These are phyloP conservation scores for Ophiocytium majus DNA, from an alignment of 352 stramenopile genomes.

Conservation along the genomic window DNA sequence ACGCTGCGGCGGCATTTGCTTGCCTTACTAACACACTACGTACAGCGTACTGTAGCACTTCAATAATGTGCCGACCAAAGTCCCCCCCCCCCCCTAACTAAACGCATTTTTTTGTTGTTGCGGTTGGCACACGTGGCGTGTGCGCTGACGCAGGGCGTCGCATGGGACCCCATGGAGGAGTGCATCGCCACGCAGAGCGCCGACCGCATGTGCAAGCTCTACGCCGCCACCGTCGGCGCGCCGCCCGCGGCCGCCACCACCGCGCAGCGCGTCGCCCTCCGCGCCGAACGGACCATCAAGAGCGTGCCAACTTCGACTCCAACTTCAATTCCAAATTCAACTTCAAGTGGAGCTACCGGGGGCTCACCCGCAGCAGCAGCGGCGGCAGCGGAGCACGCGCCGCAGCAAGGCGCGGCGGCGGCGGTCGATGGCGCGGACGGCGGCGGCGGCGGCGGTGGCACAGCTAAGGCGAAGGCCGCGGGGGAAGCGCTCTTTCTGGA, in stretches of 20 bases:
- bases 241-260: too few species aligned
- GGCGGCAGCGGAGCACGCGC: background rate
- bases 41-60: too few species aligned
- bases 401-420: background rate
- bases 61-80: too few species aligned
- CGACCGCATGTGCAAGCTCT: slow-evolving; percentile 81
- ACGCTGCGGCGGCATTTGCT: too few species aligned
- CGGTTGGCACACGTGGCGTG: too few species aligned
- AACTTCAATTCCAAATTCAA: too few species aligned
- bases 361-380: background rate
- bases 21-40: too few species aligned
- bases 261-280: background rate
- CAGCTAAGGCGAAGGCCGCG: slow-evolving; percentile 17
- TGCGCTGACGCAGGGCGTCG: slow-evolving; percentile 67
- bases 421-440: background rate
- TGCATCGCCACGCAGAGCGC: slow-evolving; percentile 82
- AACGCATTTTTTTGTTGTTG: too few species aligned
- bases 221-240: slow-evolving; percentile 44
- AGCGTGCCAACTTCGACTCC: background rate
- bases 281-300: background rate
- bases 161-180: slow-evolving; percentile 83
- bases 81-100: background rate
- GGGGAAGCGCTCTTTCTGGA: slow-evolving; percentile 70
- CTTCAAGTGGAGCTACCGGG: too few species aligned
- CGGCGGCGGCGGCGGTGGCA: background rate